Conservation (phyloP, 345 rosid genomes). For the Melaleuca quinquenervia region DNA sequence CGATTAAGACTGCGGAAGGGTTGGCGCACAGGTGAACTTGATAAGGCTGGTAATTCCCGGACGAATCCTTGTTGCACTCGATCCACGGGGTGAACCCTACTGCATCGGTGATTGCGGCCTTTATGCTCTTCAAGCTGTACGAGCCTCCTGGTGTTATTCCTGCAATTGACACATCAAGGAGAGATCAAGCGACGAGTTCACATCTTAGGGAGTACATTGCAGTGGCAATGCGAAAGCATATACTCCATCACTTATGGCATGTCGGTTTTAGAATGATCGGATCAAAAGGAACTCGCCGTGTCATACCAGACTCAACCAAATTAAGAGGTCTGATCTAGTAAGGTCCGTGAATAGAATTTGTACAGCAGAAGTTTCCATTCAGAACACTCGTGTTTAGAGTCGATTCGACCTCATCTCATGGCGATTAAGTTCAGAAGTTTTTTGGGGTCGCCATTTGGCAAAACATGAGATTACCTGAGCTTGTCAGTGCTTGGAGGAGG, state of each 20-base stretch:
- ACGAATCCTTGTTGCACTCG: constrained; percentile 51
- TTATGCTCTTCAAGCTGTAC: constrained; percentile 44
- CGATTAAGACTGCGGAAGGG: constrained; percentile 45
- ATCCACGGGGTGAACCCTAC: constrained; percentile 59
- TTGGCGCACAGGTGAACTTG: constrained; percentile 82
- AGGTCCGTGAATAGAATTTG: not conserved
- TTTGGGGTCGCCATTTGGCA: not conserved
- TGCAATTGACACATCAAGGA: constrained; percentile 2
- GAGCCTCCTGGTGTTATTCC: constrained; percentile 60
- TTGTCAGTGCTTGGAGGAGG: constrained; percentile 44
- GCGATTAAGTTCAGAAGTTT: not conserved
- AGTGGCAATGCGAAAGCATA: not conserved
- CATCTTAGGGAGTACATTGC: not conserved
- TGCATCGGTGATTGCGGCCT: constrained; percentile 41
- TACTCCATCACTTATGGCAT: not conserved
- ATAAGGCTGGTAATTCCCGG: constrained; percentile 71
- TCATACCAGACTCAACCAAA: not conserved
- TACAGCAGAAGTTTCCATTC: not conserved
- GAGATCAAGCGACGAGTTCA: not conserved
- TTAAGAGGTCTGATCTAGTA: not conserved
- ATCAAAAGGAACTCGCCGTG: not conserved
- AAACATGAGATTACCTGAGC: constrained; percentile 32
- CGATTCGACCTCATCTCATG: not conserved
- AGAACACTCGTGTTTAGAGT: not conserved
- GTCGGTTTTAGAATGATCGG: not conserved